Base-by-base conservation (phyloP, 139 green algal genomes). In the Coelastrella sp. region DNA sequence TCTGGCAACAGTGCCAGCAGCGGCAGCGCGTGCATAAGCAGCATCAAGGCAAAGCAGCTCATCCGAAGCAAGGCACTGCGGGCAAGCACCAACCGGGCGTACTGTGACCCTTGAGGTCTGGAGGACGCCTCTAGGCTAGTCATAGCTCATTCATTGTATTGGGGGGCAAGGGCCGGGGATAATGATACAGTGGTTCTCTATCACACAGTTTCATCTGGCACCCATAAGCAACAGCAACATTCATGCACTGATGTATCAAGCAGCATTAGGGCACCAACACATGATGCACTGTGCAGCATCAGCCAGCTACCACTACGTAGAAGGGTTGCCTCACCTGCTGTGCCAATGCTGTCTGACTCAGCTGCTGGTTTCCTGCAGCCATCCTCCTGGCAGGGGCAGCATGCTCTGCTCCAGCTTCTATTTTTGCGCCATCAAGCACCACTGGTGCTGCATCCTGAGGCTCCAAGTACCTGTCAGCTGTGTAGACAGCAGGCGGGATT, bases 1-100 rank as follows among this genome's bases (percentile, higher is more conserved):
- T 17, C 56, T 63, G 8, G 85, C 85, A n/a, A 73, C 85, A 8
- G 58, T 19, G 24, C 85, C 73, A 22, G 85, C 85, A 27, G 74
- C 56, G n/a, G n/a, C 12, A 27, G 85, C 85, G 6, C 85, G 85
- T 22, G 20, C n/a, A 17, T 84, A 81, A 8, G 72, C 85, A 60
- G 56, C 85, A n/a, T 68, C 14, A 57, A 88, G 68, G 10, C 11
- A 27, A 11, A 17, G 17, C 19, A 12, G 49, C 65, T 88, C 82
- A 27, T 88, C 60, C 11, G 24, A 10, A 59, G 74, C 24, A 58
- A 14, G 74, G 24, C 74, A 80, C 10, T 25, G 27, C 5, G 6
- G 12, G n/a, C 25, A n/a, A 78, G 70, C 70, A 22, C 70, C 20
- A 22, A 8, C 70, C 25, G 25, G n/a, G 72, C 72, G 35, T 78